Conservation (phyloP, 2,329 filamentous ascomycete species). For the Aspergillus thermomutatus region DNA sequence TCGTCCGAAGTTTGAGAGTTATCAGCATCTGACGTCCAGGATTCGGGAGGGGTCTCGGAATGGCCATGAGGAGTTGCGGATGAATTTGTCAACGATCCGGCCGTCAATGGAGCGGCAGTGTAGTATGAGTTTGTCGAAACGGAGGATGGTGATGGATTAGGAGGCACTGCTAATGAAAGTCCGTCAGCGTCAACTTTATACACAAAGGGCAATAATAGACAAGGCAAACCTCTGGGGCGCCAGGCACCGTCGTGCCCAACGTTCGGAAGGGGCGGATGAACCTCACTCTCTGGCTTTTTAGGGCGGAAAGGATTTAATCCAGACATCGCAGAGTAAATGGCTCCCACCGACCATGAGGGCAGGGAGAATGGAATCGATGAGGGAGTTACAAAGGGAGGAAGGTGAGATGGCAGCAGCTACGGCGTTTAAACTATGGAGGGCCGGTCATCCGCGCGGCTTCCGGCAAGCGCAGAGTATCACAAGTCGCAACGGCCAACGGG, state of each 20-base stretch:
- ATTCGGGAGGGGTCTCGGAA: conserved; percentile 17
- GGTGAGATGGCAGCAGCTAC: background rate
- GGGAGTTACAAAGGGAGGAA: conserved; percentile 8
- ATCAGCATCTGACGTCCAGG: conserved; percentile 22
- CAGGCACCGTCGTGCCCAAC: background rate
- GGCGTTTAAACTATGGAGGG: background rate
- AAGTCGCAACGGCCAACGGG: conserved; percentile 2
- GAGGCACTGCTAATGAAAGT: conserved; percentile 11
- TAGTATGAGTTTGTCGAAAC: conserved; percentile 4
- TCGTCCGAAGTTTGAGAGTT: conserved; percentile 32
- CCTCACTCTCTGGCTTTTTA: conserved; percentile 37
- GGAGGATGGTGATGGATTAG: conserved; percentile 4
- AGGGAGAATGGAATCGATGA: conserved; percentile 5
- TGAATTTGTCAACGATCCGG: conserved; percentile 15
- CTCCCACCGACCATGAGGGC: conserved; percentile 30
- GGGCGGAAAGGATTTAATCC: conserved; percentile 51
- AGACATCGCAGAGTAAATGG: conserved; percentile 39
- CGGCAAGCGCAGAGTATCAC: conserved; percentile 5
- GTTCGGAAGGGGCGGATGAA: conserved; percentile 18
- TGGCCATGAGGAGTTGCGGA: conserved; percentile 17
- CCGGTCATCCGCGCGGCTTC: conserved; percentile 8
- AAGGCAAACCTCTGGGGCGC: background rate
- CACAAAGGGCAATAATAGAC: background rate
- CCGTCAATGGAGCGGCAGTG: conserved; percentile 6
- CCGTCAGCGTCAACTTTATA: conserved; percentile 4